Percentiles rank a stretch among this genome's conserved stretches.
phyloP scores from a whole-genome alignment of 2,329 filamentous ascomycete genomes.

The Onygena corvina region DNA sequence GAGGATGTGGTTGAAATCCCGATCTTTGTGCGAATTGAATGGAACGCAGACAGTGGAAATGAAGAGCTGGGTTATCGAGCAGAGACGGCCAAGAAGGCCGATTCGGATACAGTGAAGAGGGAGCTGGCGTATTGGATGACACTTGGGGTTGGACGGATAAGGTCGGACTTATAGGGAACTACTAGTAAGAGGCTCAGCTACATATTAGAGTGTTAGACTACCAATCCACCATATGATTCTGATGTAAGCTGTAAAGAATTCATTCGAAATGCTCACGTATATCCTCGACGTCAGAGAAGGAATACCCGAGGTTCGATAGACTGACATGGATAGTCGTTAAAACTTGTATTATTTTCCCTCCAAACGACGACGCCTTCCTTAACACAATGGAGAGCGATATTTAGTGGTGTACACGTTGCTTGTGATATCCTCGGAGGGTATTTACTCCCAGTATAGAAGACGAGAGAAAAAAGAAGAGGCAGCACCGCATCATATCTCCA shows the following conservation, averaged over 20 bases:
- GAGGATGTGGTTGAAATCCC: conserved; percentile 73
- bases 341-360: conserved; percentile 7
- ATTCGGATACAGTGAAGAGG: conserved; percentile 59
- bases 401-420: conserved; percentile 6
- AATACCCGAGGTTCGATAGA: no score
- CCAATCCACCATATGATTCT: no score
- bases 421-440: background rate
- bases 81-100: conserved; percentile 29
- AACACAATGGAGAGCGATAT: conserved; percentile 4
- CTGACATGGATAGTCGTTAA: conserved; percentile 3
- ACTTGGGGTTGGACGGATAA: conserved; percentile 73
- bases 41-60: conserved; percentile 53
- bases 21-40: conserved; percentile 84
- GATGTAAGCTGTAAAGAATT: no score
- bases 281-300: no score
- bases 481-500: conserved; percentile 6
- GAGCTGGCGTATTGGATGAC: conserved; percentile 96
- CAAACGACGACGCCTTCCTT: conserved; percentile 2
- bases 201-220: no score
- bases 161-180: no score
- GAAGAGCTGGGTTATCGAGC: conserved; percentile 23
- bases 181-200: no score
- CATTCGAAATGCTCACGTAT: no score
- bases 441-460: conserved; percentile 6
- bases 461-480: conserved; percentile 9